A percentile compares a stretch with the other conserved stretches of the same genome.
Evolutionary conservation across 257 asterid species (phyloP).

Genomic region (Lycium barbarum): DNA sequence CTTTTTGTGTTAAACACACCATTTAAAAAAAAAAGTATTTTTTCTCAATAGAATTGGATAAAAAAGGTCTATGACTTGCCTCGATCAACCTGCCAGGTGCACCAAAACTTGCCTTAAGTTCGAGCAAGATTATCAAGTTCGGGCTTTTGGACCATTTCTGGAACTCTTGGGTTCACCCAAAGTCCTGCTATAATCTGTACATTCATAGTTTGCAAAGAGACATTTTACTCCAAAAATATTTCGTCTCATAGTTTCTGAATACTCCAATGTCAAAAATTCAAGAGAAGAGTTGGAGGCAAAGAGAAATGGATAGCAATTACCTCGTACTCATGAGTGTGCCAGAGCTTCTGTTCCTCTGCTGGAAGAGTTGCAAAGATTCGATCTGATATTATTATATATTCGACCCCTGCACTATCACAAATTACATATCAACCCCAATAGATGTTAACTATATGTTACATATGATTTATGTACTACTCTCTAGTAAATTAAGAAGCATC

Average conservation of each 20-base stretch:
- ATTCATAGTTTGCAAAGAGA: neutral
- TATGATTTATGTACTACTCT: no score
- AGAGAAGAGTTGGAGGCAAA: neutral
- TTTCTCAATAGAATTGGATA: no score
- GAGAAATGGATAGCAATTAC: constrained; percentile 30
- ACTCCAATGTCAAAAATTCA: neutral
- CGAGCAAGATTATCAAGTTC: constrained; percentile 63
- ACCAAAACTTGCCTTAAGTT: constrained; percentile 89
- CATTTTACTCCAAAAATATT: neutral
- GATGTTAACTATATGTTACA: no score
- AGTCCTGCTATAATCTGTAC: constrained; percentile 70
- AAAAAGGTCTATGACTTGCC: constrained; percentile 42
- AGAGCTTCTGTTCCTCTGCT: constrained; percentile 80
- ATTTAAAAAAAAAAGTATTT: no score
- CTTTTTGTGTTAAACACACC: no score
- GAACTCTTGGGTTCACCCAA: constrained; percentile 79
- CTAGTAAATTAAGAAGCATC: no score
- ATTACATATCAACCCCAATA: neutral
- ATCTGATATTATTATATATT: constrained; percentile 75
- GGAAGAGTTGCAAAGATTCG: constrained; percentile 59
- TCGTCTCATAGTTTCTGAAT: neutral
- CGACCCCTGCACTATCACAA: constrained; percentile 54
- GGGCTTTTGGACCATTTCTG: constrained; percentile 66
- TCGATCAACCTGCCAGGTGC: constrained; percentile 94
- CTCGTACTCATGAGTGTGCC: constrained; percentile 91